These are phyloP conservation scores for Plantago coronopus DNA, from an alignment of 305 asterid species.

Conservation along the genomic window DNA sequence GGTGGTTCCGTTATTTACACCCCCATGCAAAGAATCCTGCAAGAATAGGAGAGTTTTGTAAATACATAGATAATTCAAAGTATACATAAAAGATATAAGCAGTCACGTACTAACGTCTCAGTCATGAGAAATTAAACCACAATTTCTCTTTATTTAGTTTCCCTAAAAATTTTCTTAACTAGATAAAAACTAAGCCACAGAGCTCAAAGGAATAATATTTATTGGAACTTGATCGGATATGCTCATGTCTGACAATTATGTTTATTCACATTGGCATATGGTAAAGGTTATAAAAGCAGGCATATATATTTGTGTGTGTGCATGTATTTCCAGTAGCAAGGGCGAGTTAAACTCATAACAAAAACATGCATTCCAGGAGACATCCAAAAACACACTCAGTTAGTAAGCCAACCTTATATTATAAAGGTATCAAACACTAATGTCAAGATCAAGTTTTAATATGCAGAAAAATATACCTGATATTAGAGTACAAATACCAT, in stretches of 20 bases:
- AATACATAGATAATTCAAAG: conserved; percentile 1
- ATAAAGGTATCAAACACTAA: background rate
- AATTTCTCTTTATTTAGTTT: background rate
- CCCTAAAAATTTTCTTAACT: background rate
- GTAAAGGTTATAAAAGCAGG: background rate
- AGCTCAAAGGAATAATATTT: background rate
- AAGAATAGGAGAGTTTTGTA: conserved; percentile 8
- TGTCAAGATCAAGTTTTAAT: conserved; percentile 5
- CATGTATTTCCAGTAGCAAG: too few relatives aligned
- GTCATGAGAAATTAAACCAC: conserved; percentile 5
- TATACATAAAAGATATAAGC: conserved; percentile 5
- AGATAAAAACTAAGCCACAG: too few relatives aligned
- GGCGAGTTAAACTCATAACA: too few relatives aligned
- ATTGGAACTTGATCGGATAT: background rate
- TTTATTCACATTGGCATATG: background rate
- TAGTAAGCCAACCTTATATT: background rate
- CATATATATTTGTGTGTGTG: too few relatives aligned
- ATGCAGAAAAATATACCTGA: conserved; percentile 46
- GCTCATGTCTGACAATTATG: background rate
- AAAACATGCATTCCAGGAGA: too few relatives aligned
- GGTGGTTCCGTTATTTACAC: conserved; percentile 27
- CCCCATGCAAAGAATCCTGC: conserved; percentile 50
- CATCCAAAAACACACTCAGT: too few relatives aligned
- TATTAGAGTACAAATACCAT: conserved; percentile 41
- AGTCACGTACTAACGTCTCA: background rate